phyloP scores from a whole-genome alignment of 2,329 filamentous ascomycete species.

The Teratosphaeria nubilosa region DNA sequence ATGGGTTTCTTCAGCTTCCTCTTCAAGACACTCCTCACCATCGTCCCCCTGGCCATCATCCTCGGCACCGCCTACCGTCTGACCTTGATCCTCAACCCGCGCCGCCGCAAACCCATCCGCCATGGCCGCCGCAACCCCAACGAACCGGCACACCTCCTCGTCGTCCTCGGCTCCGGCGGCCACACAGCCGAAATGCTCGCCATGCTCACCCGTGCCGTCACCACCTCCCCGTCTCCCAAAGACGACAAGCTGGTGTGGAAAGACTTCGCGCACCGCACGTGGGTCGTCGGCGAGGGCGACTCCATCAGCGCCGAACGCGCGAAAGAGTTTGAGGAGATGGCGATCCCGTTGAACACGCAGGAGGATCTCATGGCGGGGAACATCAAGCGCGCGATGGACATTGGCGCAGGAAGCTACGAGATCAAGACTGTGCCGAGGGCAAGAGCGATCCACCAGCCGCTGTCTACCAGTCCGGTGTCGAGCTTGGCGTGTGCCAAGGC shows the following conservation, averaged over 20 bases:
- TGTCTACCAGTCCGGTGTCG: conserved; percentile 61
- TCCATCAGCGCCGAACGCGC: conserved; percentile 56
- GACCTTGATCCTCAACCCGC: conserved; percentile 29
- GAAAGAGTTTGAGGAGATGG: conserved; percentile 49
- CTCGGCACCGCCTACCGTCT: conserved; percentile 29
- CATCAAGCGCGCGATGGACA: conserved; percentile 10
- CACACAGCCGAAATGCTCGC: conserved; percentile 93
- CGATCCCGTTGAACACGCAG: conserved; percentile 5
- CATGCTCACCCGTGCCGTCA: conserved; percentile 57
- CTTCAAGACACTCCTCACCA: conserved; percentile 9
- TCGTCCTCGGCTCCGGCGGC: conserved; percentile 84
- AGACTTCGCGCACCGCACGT: conserved; percentile 58
- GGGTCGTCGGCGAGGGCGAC: conserved; percentile 71
- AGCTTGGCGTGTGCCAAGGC: conserved; percentile 55
- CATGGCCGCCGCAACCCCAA: conserved; percentile 16
- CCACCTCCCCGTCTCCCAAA: conserved; percentile 10
- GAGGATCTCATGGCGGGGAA: conserved; percentile 11
- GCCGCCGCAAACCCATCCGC: conserved; percentile 19
- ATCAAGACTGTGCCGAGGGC: conserved; percentile 65
- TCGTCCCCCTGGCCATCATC: conserved; percentile 24
- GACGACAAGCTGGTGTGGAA: conserved; percentile 28
- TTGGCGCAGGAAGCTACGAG: conserved; percentile 42
- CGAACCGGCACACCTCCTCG: conserved; percentile 53
- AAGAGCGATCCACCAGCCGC: conserved; percentile 69
- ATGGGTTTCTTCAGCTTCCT: conserved; percentile 18